These are phyloP conservation scores for Penicillium sp. DNA, from an alignment of 2,329 filamentous ascomycete species.

Conservation along the genomic window DNA sequence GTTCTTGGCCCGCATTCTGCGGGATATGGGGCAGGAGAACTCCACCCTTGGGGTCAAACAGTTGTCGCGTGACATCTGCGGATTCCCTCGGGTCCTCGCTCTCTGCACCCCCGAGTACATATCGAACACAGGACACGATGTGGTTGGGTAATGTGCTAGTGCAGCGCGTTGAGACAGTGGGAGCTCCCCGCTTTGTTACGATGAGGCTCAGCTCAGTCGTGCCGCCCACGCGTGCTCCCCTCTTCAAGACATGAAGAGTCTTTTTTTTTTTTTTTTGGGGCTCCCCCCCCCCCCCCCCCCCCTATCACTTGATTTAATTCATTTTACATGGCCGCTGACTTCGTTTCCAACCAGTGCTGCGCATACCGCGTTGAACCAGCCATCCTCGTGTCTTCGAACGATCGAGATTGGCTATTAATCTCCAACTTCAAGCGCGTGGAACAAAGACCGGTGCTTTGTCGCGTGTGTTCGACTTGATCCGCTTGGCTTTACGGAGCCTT, in stretches of 20 bases:
- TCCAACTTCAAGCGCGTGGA: slow-evolving; percentile 7
- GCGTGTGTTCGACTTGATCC: slow-evolving; percentile 3
- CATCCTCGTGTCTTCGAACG: slow-evolving; percentile 4
- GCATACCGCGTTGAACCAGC: slow-evolving; percentile 13
- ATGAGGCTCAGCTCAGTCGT: slow-evolving; percentile 16
- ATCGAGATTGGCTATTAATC: slow-evolving; percentile 6
- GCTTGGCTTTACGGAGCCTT: slow-evolving; percentile 5
- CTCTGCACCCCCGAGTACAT: background rate
- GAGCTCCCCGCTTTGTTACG: slow-evolving; percentile 8
- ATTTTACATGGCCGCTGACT: background rate
- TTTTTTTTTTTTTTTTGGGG: slow-evolving; percentile 2
- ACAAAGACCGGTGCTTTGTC: slow-evolving; percentile 20
- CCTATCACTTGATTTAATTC: background rate
- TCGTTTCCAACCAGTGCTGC: slow-evolving; percentile 4
- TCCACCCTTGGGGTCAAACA: background rate
- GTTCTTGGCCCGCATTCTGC: background rate
- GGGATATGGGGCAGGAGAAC: background rate
- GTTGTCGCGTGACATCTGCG: background rate
- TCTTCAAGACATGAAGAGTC: slow-evolving; percentile 1
- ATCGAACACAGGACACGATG: background rate
- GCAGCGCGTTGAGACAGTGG: background rate
- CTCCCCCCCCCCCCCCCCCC: background rate
- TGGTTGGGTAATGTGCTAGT: background rate
- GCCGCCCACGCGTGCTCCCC: slow-evolving; percentile 13
- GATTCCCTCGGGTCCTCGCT: background rate